phyloP scores from a whole-genome alignment of 495 filamentous ascomycete genomes.

The Schizothecium vesticola region DNA sequence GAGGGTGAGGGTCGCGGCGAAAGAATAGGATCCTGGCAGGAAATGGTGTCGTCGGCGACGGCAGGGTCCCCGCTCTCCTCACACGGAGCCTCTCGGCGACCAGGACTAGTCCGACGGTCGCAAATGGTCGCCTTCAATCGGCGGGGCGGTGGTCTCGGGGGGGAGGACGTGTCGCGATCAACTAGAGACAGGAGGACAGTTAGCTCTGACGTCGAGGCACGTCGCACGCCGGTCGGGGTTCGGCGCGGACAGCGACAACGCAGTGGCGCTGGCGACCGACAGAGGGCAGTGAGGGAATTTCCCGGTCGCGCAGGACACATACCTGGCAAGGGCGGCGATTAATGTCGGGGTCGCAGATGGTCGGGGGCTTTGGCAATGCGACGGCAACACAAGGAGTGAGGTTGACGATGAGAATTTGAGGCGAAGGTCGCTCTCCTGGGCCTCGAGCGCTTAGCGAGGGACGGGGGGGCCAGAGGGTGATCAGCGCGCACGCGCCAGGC shows the following conservation, averaged over 20 bases:
- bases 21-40: constrained; percentile 32
- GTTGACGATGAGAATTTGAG: constrained; percentile 22
- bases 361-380: constrained; percentile 13
- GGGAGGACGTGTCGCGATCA: constrained; percentile 13
- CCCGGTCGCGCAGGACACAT: neutral
- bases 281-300: neutral
- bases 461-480: constrained; percentile 12
- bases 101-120: neutral
- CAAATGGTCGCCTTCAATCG: neutral
- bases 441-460: constrained; percentile 17
- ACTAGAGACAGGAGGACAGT: constrained; percentile 18
- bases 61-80: constrained; percentile 2
- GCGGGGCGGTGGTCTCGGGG: neutral
- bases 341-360: constrained; percentile 7
- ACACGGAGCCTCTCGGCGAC: neutral
- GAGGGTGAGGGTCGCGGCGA: constrained; percentile 21
- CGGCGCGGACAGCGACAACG: neutral
- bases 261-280: neutral
- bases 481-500: constrained; percentile 22
- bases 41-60: constrained; percentile 11
- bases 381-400: constrained; percentile 12
- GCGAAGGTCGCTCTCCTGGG: constrained; percentile 15
- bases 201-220: constrained; percentile 20
- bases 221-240: constrained; percentile 11
- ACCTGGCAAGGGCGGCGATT: constrained; percentile 8